Percentiles rank a stretch among this genome's conserved stretches.
phyloP scores from a whole-genome alignment of 208 protist species.

The Trypanosoma grayi region DNA sequence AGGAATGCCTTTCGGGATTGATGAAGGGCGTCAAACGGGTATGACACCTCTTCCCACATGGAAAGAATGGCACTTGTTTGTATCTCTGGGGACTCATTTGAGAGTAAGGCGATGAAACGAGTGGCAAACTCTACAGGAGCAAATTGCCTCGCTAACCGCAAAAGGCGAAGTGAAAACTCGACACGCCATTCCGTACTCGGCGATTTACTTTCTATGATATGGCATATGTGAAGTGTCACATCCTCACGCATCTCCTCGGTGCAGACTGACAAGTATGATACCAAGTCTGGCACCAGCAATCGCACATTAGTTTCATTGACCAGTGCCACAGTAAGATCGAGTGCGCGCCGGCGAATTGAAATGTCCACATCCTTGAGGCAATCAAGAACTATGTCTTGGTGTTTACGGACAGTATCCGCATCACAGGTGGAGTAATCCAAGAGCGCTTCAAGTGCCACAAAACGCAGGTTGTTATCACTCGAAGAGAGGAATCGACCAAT shows the following conservation, averaged over 20 bases:
- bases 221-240: conserved; percentile 91
- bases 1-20: conserved; percentile 89
- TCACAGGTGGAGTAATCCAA: conserved; percentile 88
- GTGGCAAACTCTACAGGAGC: conserved; percentile 66
- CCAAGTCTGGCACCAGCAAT: conserved; percentile 93
- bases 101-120: conserved; percentile 90
- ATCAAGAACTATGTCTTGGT: conserved; percentile 95
- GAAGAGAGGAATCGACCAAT: conserved; percentile 96
- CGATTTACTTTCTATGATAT: conserved; percentile 90
- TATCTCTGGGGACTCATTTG: conserved; percentile 76
- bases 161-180: conserved; percentile 94
- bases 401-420: conserved; percentile 84
- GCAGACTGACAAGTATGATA: conserved; percentile 93
- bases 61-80: conserved; percentile 85
- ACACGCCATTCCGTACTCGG: conserved; percentile 96
- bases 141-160: conserved; percentile 77
- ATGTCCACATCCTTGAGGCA: conserved; percentile 96
- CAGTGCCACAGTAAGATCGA: conserved; percentile 97
- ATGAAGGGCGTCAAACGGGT: conserved; percentile 70
- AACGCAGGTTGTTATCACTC: conserved; percentile 99
- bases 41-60: conserved; percentile 87
- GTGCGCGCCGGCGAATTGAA: conserved; percentile 95
- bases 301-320: conserved; percentile 94
- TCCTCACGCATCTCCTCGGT: conserved; percentile 93
- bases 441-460: conserved; percentile 96